phyloP scores from a whole-genome alignment of 768 basidiomycete genomes.

The Termitomyces sp. region DNA sequence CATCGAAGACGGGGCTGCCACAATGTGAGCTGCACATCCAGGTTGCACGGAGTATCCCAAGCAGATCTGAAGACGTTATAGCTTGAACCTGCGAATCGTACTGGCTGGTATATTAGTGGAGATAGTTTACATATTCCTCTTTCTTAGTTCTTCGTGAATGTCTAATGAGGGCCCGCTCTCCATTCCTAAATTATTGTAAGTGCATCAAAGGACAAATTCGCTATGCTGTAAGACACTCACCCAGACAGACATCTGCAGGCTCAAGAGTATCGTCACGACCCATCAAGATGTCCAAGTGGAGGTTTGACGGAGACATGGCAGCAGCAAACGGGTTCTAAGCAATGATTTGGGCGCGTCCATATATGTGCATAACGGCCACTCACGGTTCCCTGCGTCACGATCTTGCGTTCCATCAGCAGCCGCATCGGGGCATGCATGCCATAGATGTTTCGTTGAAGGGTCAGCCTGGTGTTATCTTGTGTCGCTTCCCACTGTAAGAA shows the following conservation, averaged over 20 bases:
- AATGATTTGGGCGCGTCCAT: not conserved
- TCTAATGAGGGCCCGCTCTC: constrained; percentile 49
- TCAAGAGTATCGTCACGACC: constrained; percentile 87
- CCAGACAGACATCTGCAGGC: constrained; percentile 75
- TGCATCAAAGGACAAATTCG: not conserved
- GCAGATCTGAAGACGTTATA: not conserved
- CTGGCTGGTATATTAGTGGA: constrained; percentile 14
- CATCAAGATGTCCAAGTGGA: constrained; percentile 91
- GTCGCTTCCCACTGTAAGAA: constrained; percentile 84
- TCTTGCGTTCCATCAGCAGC: constrained; percentile 90
- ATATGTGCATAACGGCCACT: constrained; percentile 25
- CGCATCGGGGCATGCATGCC: constrained; percentile 91
- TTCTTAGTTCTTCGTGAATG: constrained; percentile 69
- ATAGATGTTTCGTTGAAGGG: constrained; percentile 77
- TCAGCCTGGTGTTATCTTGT: constrained; percentile 84
- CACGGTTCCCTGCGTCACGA: constrained; percentile 62
- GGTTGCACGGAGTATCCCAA: not conserved
- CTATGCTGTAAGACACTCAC: constrained; percentile 37
- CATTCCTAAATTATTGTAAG: constrained; percentile 41
- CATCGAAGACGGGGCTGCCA: not conserved
- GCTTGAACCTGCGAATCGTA: constrained; percentile 4
- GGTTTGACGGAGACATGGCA: constrained; percentile 64
- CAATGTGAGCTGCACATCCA: not conserved
- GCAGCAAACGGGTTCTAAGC: constrained; percentile 66
- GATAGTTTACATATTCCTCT: constrained; percentile 46